A percentile compares a stretch with the other conserved stretches of the same genome.
Conservation (phyloP, 306 rosid genomes). For the Medicago lupulina region DNA sequence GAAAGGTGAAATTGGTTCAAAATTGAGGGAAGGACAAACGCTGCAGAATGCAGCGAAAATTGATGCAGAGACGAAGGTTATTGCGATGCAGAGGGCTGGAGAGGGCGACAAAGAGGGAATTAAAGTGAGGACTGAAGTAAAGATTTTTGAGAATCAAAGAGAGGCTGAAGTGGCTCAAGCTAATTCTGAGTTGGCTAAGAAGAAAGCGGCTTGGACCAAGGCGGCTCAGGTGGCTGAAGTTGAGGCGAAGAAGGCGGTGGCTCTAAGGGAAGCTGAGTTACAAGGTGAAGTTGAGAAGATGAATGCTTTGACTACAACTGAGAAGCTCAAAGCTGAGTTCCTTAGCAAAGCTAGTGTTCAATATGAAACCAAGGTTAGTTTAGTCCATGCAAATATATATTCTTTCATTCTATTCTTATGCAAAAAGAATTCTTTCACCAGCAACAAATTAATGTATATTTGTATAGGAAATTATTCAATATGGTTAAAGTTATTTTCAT, state of each 20-base stretch:
- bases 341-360: slow-evolving; percentile 50
- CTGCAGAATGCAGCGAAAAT: slow-evolving; percentile 49
- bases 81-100: slow-evolving; percentile 31
- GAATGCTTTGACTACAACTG: slow-evolving; percentile 43
- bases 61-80: slow-evolving; percentile 45
- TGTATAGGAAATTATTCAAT: no score
- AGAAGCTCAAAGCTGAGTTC: slow-evolving; percentile 51
- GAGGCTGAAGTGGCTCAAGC: slow-evolving; percentile 50
- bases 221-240: slow-evolving; percentile 46
- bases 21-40: slow-evolving; percentile 38
- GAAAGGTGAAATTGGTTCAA: slow-evolving; percentile 45
- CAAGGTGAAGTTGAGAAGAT: slow-evolving; percentile 50
- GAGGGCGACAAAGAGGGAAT: slow-evolving; percentile 47
- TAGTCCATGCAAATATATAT: not conserved
- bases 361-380: slow-evolving; percentile 46
- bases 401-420: no score
- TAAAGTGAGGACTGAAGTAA: slow-evolving; percentile 35
- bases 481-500: no score
- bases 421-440: no score
- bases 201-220: slow-evolving; percentile 39
- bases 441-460: no score
- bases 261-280: slow-evolving; percentile 44
- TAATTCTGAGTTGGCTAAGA: slow-evolving; percentile 44
- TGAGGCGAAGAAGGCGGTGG: slow-evolving; percentile 45
- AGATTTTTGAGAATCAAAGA: slow-evolving; percentile 48